phyloP scores from a whole-genome alignment of 169 alveolate species.

The Eimeria sp. region DNA sequence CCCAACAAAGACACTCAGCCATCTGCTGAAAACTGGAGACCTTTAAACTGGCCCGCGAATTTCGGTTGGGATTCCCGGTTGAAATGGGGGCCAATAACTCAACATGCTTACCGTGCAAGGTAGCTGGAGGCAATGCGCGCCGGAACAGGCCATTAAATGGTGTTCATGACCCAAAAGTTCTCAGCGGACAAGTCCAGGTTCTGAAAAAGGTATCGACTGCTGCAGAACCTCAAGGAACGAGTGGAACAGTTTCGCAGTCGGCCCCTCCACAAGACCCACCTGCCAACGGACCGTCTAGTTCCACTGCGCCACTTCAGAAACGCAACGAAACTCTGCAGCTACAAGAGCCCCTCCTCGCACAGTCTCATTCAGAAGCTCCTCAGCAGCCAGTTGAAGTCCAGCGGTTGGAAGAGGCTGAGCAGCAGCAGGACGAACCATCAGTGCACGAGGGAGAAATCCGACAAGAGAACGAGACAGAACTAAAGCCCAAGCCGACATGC shows the following conservation, averaged over 20 bases:
- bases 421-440: conserved; percentile 26
- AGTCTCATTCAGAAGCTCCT: neutral
- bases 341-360: neutral
- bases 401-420: neutral
- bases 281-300: conserved; percentile 4
- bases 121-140: conserved; percentile 68
- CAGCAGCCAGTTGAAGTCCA: conserved; percentile 2
- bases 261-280: conserved; percentile 19
- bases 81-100: conserved; percentile 79
- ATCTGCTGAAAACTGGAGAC: neutral
- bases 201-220: conserved; percentile 67
- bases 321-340: neutral
- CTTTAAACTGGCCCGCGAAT: neutral
- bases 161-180: neutral
- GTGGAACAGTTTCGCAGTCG: conserved; percentile 13
- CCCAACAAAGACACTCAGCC: neutral
- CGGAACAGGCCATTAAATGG: conserved; percentile 39
- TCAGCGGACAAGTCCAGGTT: neutral
- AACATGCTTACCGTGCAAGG: conserved; percentile 69
- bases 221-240: conserved; percentile 57
- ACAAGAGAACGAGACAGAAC: neutral
- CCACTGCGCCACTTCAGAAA: neutral
- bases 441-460: conserved; percentile 30
- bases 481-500: neutral
- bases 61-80: conserved; percentile 6